These are phyloP conservation scores for Trifolium repens DNA, from an alignment of 306 rosid species.

Conservation along the genomic window DNA sequence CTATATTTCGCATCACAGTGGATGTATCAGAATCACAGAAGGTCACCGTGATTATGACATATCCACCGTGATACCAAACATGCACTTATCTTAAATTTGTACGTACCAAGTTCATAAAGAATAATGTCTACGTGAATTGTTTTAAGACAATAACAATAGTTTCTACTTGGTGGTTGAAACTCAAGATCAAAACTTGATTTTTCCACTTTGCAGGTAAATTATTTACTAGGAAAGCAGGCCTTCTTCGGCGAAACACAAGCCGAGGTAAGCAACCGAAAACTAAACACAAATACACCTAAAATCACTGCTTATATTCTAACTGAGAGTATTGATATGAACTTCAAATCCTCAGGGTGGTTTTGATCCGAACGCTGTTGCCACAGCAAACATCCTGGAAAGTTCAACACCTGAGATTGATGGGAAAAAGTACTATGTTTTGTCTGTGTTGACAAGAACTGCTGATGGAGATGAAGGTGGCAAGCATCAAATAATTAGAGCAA, in stretches of 20 bases:
- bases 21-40: too few species aligned
- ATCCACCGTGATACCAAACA: too few species aligned
- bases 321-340: conserved; percentile 13
- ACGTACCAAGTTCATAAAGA: background rate
- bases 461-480: conserved; percentile 99
- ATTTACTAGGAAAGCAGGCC: conserved; percentile 86
- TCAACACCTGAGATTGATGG: conserved; percentile 51
- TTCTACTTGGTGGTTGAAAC: conserved; percentile 30
- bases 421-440: conserved; percentile 62
- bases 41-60: too few species aligned
- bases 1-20: too few species aligned
- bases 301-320: background rate
- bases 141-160: background rate
- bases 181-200: conserved; percentile 26
- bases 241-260: conserved; percentile 85
- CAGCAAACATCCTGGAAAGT: conserved; percentile 80
- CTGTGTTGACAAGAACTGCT: conserved; percentile 96
- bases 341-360: conserved; percentile 78
- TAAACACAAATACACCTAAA: background rate
- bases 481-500: conserved; percentile 86
- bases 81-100: too few species aligned
- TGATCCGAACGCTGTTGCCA: conserved; percentile 76
- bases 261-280: conserved; percentile 64
- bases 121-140: background rate
- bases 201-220: conserved; percentile 70